phyloP scores from a whole-genome alignment of 768 basidiomycete species.

The Grammothele lineata region DNA sequence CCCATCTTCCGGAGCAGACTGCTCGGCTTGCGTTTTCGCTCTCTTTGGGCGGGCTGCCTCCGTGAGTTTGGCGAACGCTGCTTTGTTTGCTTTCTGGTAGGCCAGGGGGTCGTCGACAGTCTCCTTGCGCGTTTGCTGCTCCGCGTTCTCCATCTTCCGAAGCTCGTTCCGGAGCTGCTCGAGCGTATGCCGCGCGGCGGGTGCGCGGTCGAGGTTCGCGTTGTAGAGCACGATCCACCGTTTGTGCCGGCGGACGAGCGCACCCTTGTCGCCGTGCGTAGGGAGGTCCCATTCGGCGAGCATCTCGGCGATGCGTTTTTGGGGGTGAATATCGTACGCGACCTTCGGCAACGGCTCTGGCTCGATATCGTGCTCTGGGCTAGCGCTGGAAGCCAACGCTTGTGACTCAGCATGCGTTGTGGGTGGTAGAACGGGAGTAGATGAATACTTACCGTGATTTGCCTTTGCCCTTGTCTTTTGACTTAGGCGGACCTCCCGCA shows the following conservation, averaged over 20 bases:
- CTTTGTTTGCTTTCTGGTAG: constrained; percentile 25
- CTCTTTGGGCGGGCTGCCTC: constrained; percentile 29
- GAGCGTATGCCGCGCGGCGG: constrained; percentile 39
- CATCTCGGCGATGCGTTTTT: constrained; percentile 54
- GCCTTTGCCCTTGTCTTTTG: constrained; percentile 14
- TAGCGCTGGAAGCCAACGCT: constrained; percentile 7
- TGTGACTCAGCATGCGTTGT: constrained; percentile 14
- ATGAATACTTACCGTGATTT: constrained; percentile 7
- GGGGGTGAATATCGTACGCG: constrained; percentile 61
- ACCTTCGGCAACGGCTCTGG: constrained; percentile 55
- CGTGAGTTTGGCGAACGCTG: constrained; percentile 30
- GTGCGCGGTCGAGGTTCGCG: constrained; percentile 61
- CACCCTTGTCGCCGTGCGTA: constrained; percentile 45
- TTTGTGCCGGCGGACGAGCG: constrained; percentile 54
- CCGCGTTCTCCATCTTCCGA: constrained; percentile 54
- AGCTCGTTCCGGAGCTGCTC: constrained; percentile 48
- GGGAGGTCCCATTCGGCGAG: constrained; percentile 48
- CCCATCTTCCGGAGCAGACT: too few species aligned
- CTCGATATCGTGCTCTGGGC: constrained; percentile 28
- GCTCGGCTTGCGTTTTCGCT: too few species aligned
- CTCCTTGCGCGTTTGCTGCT: constrained; percentile 25
- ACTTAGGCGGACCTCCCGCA: not conserved
- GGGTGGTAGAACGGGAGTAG: not conserved
- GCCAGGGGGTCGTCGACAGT: constrained; percentile 31
- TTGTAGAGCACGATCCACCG: constrained; percentile 71